Conservation (phyloP, 1,284 basidiomycete species). For the Fomitopsis palustris region DNA sequence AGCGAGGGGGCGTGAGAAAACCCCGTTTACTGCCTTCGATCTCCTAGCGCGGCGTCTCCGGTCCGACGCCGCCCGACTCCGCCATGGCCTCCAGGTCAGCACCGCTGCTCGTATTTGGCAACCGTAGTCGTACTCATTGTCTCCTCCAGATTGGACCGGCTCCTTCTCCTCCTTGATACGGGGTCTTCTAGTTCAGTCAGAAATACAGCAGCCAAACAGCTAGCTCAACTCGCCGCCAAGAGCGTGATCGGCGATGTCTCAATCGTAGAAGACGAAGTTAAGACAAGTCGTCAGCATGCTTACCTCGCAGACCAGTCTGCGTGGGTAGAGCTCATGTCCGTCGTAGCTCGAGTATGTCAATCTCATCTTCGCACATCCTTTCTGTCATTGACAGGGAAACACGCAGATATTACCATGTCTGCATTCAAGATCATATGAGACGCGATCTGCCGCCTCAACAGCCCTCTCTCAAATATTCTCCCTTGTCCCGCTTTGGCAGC, state of each 20-base stretch:
- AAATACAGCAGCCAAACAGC: slow-evolving; percentile 88
- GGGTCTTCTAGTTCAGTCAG: slow-evolving; percentile 85
- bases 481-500: slow-evolving; percentile 81
- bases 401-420: slow-evolving; percentile 80
- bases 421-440: slow-evolving; percentile 86
- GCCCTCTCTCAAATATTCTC: slow-evolving; percentile 86
- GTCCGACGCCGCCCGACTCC: slow-evolving; percentile 34
- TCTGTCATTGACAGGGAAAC: background rate
- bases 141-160: slow-evolving; percentile 76
- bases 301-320: slow-evolving; percentile 61
- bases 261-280: slow-evolving; percentile 75
- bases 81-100: slow-evolving; percentile 68
- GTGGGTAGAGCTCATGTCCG: slow-evolving; percentile 80
- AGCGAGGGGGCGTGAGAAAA: slow-evolving; percentile 36
- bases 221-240: slow-evolving; percentile 85
- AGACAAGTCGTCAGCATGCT: slow-evolving; percentile 55
- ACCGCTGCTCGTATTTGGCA: slow-evolving; percentile 17
- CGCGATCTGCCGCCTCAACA: slow-evolving; percentile 79
- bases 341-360: slow-evolving; percentile 68
- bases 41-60: slow-evolving; percentile 34
- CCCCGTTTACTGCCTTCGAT: slow-evolving; percentile 33
- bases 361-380: background rate
- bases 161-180: slow-evolving; percentile 87
- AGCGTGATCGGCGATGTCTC: slow-evolving; percentile 79
- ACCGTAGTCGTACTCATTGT: slow-evolving; percentile 15